phyloP scores from a whole-genome alignment of 306 rosid species.

The Quercus alba region DNA sequence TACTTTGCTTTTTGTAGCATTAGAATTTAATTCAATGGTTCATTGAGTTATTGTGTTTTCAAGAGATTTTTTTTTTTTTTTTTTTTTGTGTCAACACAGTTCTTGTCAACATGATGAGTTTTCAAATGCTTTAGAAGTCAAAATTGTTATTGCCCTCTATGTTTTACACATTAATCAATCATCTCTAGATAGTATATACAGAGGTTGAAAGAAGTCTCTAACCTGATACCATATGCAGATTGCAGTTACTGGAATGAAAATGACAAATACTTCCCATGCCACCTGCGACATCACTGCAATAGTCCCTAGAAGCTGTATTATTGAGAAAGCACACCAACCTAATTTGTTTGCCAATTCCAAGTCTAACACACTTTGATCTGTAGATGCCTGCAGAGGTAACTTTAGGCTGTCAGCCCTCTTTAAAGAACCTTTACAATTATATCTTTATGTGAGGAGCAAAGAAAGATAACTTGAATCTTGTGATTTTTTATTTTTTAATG shows the following conservation, averaged over 20 bases:
- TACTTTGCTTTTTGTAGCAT: not conserved
- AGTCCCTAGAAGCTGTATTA: conserved; percentile 80
- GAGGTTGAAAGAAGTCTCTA: conserved; percentile 25
- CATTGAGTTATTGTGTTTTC: not conserved
- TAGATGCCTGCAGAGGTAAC: conserved; percentile 69
- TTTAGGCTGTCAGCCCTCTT: not conserved
- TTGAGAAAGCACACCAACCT: conserved; percentile 96
- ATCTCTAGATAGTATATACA: not conserved
- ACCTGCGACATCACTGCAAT: conserved; percentile 95
- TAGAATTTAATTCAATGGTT: not conserved
- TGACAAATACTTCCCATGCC: conserved; percentile 93
- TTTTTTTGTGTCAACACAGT: not conserved
- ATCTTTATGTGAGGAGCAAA: not conserved
- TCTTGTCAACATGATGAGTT: not conserved
- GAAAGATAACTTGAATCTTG: not conserved
- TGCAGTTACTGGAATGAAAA: conserved; percentile 81
- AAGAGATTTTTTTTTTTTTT: not conserved
- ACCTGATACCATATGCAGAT: conserved; percentile 97
- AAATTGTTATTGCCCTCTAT: not conserved
- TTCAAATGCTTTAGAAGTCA: not conserved
- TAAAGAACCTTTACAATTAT: not conserved
- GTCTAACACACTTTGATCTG: conserved; percentile 92
- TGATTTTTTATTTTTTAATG: not conserved
- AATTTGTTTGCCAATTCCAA: conserved; percentile 74
- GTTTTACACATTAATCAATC: not conserved